Base-by-base conservation (phyloP, 148 eudicot genomes). In the Fagopyrum esculentum region DNA sequence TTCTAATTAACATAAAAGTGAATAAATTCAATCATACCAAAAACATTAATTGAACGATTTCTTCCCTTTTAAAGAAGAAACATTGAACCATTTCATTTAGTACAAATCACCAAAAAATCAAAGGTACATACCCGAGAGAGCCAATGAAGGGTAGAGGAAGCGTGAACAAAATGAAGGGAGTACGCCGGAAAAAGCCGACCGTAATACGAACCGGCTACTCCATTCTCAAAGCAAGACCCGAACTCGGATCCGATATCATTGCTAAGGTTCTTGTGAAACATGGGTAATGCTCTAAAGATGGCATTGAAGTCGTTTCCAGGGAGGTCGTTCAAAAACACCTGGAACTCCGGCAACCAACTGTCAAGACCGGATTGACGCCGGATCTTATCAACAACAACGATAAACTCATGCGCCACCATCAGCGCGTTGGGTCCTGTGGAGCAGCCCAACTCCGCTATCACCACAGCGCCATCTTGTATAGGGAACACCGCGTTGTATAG, bases 381-480 rank as follows among this genome's bases (percentile, higher is more conserved):
- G 0, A 55, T 70, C 7, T 13, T 16, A 16, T 43, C 9, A 3
- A 84, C 43, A 0, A 30, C 17, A 2, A 75, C 51, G 12, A 82
- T 75, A 0, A 86, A 64, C 50, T 70, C 59, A 0, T 75, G 77
- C 6, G 76, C 9, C 57, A 68, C 73, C 13, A 63, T 59, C 19
- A 82, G 35, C 6, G 84, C 51, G 77, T 84, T 86, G 13, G 85
- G 87, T 4, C 89, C 89, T 1, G 85, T 74, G 2, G 85, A 80
- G 59, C 89, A 86, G 4, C 89, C 89, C n/a, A 86, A 29, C 49
- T 86, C 89, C 0, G 87, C 89, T 35, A 84, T 59, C 40, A 22
- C 64, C 2, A 35, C 3, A 2, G 40, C 40, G 40, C 40, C 40
- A 35, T 35, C 40, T 35, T 35, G 40, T 35, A 35, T 1, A 35